Conservation (phyloP, 495 filamentous ascomycete species). For the Penicillium macrosclerotiorum region DNA sequence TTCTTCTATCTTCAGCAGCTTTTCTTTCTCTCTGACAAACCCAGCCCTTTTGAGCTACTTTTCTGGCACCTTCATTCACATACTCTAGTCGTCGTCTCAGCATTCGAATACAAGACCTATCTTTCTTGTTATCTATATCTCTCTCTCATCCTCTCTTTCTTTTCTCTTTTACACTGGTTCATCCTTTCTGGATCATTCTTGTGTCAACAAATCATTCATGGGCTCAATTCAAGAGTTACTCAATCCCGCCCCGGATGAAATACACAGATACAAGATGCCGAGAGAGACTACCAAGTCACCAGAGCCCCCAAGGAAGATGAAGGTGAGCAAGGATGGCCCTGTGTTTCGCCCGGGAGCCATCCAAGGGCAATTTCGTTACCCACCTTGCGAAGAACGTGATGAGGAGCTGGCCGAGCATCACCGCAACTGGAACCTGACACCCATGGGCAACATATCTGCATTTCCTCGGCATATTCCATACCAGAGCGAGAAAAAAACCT, state of each 20-base stretch:
- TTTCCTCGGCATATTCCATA: conserved; percentile 84
- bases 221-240: conserved; percentile 32
- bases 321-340: conserved; percentile 59
- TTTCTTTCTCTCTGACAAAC: conserved; percentile 3
- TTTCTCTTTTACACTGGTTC: not conserved
- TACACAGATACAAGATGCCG: not conserved
- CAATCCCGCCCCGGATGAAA: conserved; percentile 23
- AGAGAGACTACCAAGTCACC: conserved; percentile 15
- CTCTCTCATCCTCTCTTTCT: conserved; percentile 10
- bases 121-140: too few relatives aligned
- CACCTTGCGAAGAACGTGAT: conserved; percentile 63
- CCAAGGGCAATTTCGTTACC: conserved; percentile 63
- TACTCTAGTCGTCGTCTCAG: too few relatives aligned
- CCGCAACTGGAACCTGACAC: conserved; percentile 59
- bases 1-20: conserved; percentile 1
- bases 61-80: too few relatives aligned
- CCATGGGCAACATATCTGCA: conserved; percentile 64
- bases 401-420: conserved; percentile 54
- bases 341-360: conserved; percentile 56
- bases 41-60: too few relatives aligned
- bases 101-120: conserved; percentile 22
- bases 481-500: conserved; percentile 86
- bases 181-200: not conserved
- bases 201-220: conserved; percentile 15
- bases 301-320: conserved; percentile 38